Percentiles rank a stretch among this genome's conserved stretches.
Conservation (phyloP, 208 protist species). For the Jaenimonas drosophilae region DNA sequence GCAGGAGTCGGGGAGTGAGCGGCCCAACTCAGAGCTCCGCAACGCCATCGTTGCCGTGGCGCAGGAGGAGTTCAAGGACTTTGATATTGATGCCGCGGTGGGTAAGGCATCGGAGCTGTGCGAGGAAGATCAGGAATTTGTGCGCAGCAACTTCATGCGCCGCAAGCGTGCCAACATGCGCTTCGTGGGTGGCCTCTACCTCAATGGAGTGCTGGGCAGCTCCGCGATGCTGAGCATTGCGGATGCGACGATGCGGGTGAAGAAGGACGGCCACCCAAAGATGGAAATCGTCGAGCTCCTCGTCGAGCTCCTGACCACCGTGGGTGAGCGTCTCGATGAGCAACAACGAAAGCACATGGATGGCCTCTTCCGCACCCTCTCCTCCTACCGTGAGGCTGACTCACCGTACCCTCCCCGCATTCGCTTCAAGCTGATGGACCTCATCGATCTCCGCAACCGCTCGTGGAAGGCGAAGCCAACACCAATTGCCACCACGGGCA, state of each 20-base stretch:
- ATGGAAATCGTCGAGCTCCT: slow-evolving; percentile 78
- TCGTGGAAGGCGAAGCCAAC: slow-evolving; percentile 41
- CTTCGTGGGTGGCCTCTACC: slow-evolving; percentile 81
- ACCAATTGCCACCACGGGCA: slow-evolving; percentile 9
- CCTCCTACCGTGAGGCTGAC: slow-evolving; percentile 31
- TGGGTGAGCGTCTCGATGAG: slow-evolving; percentile 60
- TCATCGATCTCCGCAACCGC: slow-evolving; percentile 66
- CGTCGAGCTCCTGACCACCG: slow-evolving; percentile 55
- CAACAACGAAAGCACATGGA: slow-evolving; percentile 38
- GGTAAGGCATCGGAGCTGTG: slow-evolving; percentile 14
- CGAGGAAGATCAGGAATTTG: slow-evolving; percentile 57
- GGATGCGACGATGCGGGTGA: slow-evolving; percentile 35
- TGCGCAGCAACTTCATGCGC: slow-evolving; percentile 53
- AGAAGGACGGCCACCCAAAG: slow-evolving; percentile 30
- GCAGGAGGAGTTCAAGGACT: slow-evolving; percentile 48
- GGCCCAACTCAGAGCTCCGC: slow-evolving; percentile 56
- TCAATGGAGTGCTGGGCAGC: slow-evolving; percentile 57
- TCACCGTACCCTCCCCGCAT: slow-evolving; percentile 69
- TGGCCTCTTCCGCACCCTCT: slow-evolving; percentile 40
- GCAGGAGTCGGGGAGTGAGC: slow-evolving; percentile 4
- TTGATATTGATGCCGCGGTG: slow-evolving; percentile 1
- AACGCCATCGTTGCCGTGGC: slow-evolving; percentile 49
- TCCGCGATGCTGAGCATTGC: slow-evolving; percentile 66
- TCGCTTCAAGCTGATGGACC: slow-evolving; percentile 81
- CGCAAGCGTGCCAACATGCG: slow-evolving; percentile 83